A percentile compares a stretch with the other conserved stretches of the same genome.
phyloP scores from a whole-genome alignment of 2,329 filamentous ascomycete genomes.

The Colletotrichum kahawae region DNA sequence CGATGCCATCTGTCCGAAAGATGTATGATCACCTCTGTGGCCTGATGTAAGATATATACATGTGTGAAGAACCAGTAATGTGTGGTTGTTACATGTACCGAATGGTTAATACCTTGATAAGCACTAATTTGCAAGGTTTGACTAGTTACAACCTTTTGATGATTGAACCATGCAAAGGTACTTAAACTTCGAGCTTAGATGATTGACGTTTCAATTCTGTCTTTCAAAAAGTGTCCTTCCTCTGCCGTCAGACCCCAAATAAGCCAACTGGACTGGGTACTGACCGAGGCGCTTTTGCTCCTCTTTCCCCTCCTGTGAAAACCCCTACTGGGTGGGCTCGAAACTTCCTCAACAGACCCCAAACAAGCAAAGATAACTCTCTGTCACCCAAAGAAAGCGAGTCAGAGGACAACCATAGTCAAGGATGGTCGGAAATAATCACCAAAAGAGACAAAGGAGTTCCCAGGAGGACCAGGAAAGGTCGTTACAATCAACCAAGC shows the following conservation, averaged over 20 bases:
- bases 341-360: too few species aligned
- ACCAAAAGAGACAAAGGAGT: background rate
- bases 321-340: too few species aligned
- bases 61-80: background rate
- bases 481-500: background rate
- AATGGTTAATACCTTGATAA: background rate
- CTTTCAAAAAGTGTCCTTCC: background rate
- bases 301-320: too few species aligned
- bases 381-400: fast-evolving
- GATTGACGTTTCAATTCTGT: background rate
- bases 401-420: background rate
- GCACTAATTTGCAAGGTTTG: background rate
- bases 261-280: too few species aligned
- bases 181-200: fast-evolving
- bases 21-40: background rate
- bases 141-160: background rate
- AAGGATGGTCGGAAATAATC: fast-evolving
- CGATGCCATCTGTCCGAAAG: background rate
- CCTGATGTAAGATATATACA: background rate
- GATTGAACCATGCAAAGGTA: fast-evolving
- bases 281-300: too few species aligned
- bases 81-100: background rate
- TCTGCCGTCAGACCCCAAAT: background rate
- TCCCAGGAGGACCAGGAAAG: background rate
- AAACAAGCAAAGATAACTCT: background rate